Base-by-base conservation (phyloP, 2,329 filamentous ascomycete genomes). In the Alternaria burnsii region DNA sequence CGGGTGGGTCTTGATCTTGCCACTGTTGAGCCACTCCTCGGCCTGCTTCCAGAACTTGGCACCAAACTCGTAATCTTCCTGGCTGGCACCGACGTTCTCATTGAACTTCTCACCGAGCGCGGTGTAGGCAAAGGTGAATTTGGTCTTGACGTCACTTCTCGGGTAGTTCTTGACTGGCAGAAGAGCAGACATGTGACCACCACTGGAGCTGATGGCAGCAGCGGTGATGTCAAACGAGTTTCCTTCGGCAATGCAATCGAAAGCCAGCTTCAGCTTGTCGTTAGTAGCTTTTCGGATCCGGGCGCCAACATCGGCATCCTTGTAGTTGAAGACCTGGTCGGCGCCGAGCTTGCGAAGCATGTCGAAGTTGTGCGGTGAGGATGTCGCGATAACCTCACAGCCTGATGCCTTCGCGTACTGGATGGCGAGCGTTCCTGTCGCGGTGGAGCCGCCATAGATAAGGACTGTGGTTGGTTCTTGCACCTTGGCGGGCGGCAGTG, bases 391-490 rank as follows among this genome's bases (percentile, higher is more conserved):
- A 42, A 85, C 82, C 40, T 79, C 69, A 50, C 71, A 73, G 24
- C 80, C 80, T 12, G 79, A 78, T 4, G 84, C 74, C 58, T 82
- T 82, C 8, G 82, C 83, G 59, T 76, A 84, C 65, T 85, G 84
- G 28, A 86, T 78, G 7, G 83, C 83, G 4, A 85, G 73, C 1
- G 78, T 77, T 2, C 84, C 84, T 0, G 83, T 85, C 18, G 83
- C 83, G 2, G 82, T 84, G 40, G 80, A 82, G 9, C 80, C 84
- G 46, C 83, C 84, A 62, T 85, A 85, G 55, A 86, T 81, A 12
- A 86, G 68, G 18, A 86, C 66, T 0, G 81, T 75, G 0, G 68
- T 76, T 18, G 66, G 68, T 42, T 78, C 69, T 40, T 78, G 70
- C 10, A 79, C 74, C n/a, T 76, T 73, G 18, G 61, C 62, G 1